A percentile compares a stretch with the other conserved stretches of the same genome.
Evolutionary conservation across 1,139 yeast species (phyloP).

Genomic region (Blastobotrys indianensis): DNA sequence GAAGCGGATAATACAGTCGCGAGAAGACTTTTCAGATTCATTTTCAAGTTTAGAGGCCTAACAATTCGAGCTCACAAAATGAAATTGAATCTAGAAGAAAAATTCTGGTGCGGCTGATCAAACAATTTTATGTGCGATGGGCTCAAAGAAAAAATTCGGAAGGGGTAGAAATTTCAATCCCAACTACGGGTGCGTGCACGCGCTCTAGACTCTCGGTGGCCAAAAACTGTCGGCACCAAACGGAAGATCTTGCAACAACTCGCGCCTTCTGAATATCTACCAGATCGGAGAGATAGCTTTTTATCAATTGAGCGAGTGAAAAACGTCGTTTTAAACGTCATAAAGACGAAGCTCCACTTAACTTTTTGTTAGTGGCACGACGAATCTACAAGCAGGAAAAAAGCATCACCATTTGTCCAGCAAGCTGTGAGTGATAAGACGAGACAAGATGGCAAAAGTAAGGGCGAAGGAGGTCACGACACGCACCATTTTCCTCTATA

Average conservation of each 20-base stretch:
- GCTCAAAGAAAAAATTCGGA: neutral
- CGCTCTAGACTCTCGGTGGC: neutral
- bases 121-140: neutral
- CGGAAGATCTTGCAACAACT: too few species aligned
- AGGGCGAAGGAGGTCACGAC: constrained; percentile 28
- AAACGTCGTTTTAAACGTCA: neutral
- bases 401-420: too few species aligned
- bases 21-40: constrained; percentile 14
- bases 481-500: constrained; percentile 59
- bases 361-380: too few species aligned
- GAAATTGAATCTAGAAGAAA: neutral
- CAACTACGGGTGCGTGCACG: neutral
- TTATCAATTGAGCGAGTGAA: neutral
- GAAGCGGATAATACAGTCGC: constrained; percentile 20
- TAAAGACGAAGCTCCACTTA: too few species aligned
- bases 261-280: neutral
- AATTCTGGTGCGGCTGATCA: neutral
- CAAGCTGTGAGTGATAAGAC: too few species aligned
- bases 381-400: too few species aligned
- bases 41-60: too few species aligned
- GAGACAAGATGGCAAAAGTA: neutral
- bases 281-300: neutral
- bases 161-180: neutral
- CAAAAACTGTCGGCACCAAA: neutral
- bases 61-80: too few species aligned